Evolutionary conservation across 306 rosid species (phyloP), one percentile per base, ranked within the genome.

Genomic region (Cucumis melo): DNA sequence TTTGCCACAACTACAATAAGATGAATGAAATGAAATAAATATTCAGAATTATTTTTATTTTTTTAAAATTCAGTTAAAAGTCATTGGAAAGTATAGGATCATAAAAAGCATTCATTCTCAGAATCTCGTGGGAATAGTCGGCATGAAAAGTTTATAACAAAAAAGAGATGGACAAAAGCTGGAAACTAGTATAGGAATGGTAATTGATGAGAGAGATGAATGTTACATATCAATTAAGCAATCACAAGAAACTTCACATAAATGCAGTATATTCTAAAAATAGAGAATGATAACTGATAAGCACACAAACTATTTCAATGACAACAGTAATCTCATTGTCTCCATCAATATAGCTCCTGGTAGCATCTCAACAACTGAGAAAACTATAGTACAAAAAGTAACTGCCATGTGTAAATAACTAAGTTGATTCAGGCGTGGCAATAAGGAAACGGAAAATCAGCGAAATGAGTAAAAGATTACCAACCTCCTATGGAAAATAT

Each of bases 401-500:
- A 46, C 62, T n/a, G 21, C n/a, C 29, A 44, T 17, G 5, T 32
- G 61, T 17, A 7, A 29, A 44, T 19, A 48, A 63, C 58, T 32
- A 10, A 0, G 34, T n/a, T 20, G 32, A 66, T 66, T 66, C 73
- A 66, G 32, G 3, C 29, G 17, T 20, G 76, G 61, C n/a, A 57
- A 67, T 53, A 82, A 58, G 12, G 61, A 32, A 75, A 50, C 42
- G 32, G 44, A 48, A 20, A 39, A 80, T 55, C 41, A 29, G 9
- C 16, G 59, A 41, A 53, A 24, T 19, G 8, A 20, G 61, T 10
- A 36, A 66, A 42, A 10, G 53, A 65, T 80, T 67, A 83, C 83
- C 64, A 75, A 95, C 99, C 99, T 83, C 99, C 92, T 13, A 95
- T 95, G 59, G 98, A 89, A 86, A 95, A 95, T 63, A 95, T 95